phyloP scores from a whole-genome alignment of 495 filamentous ascomycete species.

The Hypoxylon lenormandii region DNA sequence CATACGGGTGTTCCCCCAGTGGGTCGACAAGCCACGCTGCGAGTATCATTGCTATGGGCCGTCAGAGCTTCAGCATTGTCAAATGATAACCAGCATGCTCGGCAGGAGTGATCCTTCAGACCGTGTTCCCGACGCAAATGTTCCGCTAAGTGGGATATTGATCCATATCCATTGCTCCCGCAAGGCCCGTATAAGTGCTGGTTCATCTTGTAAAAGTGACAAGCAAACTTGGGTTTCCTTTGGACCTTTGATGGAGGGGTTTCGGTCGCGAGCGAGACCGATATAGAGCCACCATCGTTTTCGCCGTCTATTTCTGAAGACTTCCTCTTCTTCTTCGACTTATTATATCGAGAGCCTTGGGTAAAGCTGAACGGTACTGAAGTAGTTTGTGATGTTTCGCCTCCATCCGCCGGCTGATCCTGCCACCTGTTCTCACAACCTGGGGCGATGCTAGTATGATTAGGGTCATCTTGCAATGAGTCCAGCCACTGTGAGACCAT shows the following conservation, averaged over 20 bases:
- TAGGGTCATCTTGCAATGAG: not conserved
- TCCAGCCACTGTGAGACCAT: not conserved
- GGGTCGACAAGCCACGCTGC: not conserved
- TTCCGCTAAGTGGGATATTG: constrained; percentile 8
- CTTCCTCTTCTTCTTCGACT: not conserved
- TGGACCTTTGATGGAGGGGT: not conserved
- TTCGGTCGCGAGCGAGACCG: not conserved
- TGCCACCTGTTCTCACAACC: not conserved
- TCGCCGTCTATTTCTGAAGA: not conserved
- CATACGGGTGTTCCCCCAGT: constrained; percentile 4
- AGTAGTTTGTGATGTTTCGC: not conserved
- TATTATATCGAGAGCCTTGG: not conserved
- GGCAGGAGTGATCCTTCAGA: constrained; percentile 7
- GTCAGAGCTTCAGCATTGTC: not conserved
- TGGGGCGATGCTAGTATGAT: not conserved
- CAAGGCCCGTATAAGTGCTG: constrained; percentile 6
- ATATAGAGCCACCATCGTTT: not conserved
- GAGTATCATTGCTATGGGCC: not conserved
- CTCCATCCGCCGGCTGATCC: not conserved
- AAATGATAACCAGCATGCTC: constrained; percentile 8
- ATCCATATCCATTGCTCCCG: not conserved
- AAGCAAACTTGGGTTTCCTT: constrained; percentile 5
- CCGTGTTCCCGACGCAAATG: constrained; percentile 12
- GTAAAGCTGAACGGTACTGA: not conserved
- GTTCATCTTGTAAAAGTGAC: constrained; percentile 22